A percentile compares a stretch with the other conserved stretches of the same genome.
These are phyloP conservation scores for Helotiales sp. DNA, from an alignment of 2,329 filamentous ascomycete species.

Conservation along the genomic window DNA sequence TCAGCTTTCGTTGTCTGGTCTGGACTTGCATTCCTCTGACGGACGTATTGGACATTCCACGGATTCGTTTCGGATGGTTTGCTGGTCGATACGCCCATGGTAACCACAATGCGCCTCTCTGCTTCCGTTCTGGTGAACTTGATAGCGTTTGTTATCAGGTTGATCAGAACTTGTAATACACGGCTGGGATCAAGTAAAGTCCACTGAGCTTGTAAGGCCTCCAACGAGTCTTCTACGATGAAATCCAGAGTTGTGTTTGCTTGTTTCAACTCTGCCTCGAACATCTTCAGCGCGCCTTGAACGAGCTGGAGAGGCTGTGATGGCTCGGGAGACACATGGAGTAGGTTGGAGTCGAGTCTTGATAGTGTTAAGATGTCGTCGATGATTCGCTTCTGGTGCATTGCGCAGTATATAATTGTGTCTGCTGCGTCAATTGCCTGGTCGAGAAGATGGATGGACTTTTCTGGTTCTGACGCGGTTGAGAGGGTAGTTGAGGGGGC, in stretches of 20 bases:
- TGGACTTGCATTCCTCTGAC: slow-evolving; percentile 6
- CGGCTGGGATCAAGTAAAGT: slow-evolving; percentile 73
- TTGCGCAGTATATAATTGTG: slow-evolving; percentile 76
- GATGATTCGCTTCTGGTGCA: slow-evolving; percentile 78
- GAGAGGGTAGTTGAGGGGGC: too few relatives aligned
- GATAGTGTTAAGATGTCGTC: slow-evolving; percentile 75
- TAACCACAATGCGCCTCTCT: slow-evolving; percentile 57
- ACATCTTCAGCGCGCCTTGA: slow-evolving; percentile 73
- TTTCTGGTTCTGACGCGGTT: slow-evolving; percentile 42
- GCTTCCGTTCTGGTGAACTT: slow-evolving; percentile 75
- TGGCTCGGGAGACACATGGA: slow-evolving; percentile 70
- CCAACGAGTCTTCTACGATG: slow-evolving; percentile 65
- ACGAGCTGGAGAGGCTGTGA: slow-evolving; percentile 55
- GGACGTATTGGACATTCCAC: slow-evolving; percentile 22
- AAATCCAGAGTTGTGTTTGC: slow-evolving; percentile 71
- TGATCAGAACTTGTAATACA: slow-evolving; percentile 79
- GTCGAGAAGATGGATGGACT: slow-evolving; percentile 52
- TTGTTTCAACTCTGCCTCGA: slow-evolving; percentile 73
- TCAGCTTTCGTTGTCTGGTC: slow-evolving; percentile 25
- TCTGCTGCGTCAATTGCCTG: slow-evolving; percentile 76
- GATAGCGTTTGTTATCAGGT: slow-evolving; percentile 80
- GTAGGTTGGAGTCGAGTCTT: slow-evolving; percentile 74
- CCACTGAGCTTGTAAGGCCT: slow-evolving; percentile 62
- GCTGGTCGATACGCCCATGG: slow-evolving; percentile 44
- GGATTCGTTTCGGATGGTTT: slow-evolving; percentile 15